Evolutionary conservation across 2,329 filamentous ascomycete species (phyloP).

Genomic region (Aureobasidium musti): DNA sequence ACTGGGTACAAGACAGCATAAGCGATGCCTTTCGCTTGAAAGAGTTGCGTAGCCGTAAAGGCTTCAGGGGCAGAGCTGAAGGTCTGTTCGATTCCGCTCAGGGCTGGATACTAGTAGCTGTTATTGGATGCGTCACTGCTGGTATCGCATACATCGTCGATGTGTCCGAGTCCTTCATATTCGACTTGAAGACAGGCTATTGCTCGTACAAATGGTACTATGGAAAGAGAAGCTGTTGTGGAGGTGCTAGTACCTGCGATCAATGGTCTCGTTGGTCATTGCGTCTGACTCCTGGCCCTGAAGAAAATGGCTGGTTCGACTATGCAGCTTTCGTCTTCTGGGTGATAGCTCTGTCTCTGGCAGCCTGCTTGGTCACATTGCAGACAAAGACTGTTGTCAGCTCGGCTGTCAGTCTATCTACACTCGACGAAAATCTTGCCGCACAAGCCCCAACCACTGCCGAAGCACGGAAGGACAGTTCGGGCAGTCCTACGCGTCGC

Average conservation of each 20-base stretch:
- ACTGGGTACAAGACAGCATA: slow-evolving; percentile 98
- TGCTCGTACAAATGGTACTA: slow-evolving; percentile 71
- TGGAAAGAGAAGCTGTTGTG: slow-evolving; percentile 68
- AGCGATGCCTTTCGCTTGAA: slow-evolving; percentile 90
- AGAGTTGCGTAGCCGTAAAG: slow-evolving; percentile 75
- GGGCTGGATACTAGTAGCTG: slow-evolving; percentile 89
- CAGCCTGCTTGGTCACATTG: slow-evolving; percentile 78
- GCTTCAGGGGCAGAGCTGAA: slow-evolving; percentile 75
- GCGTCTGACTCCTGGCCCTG: slow-evolving; percentile 53
- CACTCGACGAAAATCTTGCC: slow-evolving; percentile 90
- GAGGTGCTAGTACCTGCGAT: slow-evolving; percentile 56
- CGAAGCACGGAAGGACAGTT: slow-evolving; percentile 44
- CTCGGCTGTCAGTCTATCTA: slow-evolving; percentile 81
- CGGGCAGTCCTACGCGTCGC: slow-evolving; percentile 45
- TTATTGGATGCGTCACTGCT: slow-evolving; percentile 85
- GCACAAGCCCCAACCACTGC: slow-evolving; percentile 46
- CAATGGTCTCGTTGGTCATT: slow-evolving; percentile 68
- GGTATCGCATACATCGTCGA: slow-evolving; percentile 86
- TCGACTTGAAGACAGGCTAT: slow-evolving; percentile 89
- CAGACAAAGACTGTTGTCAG: slow-evolving; percentile 93
- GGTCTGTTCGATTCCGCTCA: slow-evolving; percentile 83
- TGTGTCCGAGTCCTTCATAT: slow-evolving; percentile 79
- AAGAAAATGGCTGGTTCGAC: slow-evolving; percentile 65
- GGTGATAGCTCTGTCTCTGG: slow-evolving; percentile 67
- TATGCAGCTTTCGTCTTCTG: slow-evolving; percentile 73